These are phyloP conservation scores for Ophiostoma novo-ulmi DNA, from an alignment of 2,329 filamentous ascomycete species.

Conservation along the genomic window DNA sequence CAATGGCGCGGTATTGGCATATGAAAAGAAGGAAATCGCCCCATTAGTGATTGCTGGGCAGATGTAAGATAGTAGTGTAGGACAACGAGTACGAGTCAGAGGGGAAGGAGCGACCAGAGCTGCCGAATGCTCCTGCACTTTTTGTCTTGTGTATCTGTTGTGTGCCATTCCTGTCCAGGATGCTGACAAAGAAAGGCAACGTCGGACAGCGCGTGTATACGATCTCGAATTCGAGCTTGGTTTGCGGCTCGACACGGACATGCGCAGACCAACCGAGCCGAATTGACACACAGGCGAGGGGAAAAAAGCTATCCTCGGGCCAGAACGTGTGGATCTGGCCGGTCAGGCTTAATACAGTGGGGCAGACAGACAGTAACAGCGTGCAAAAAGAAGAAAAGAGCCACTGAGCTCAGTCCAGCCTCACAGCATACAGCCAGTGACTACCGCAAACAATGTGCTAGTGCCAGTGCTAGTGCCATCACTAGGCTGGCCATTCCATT, in stretches of 20 bases:
- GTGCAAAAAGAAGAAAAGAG: background rate
- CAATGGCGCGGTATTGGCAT: slow-evolving; percentile 2
- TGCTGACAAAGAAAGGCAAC: no score
- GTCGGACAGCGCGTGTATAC: no score
- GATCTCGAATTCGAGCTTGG: background rate
- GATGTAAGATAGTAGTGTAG: background rate
- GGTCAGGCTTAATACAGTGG: background rate
- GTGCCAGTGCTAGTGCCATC: background rate
- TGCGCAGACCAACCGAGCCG: no score
- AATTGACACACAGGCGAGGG: background rate
- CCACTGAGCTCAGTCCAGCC: no score
- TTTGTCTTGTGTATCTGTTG: background rate
- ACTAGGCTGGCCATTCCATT: background rate
- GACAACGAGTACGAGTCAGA: background rate
- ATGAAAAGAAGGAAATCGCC: background rate
- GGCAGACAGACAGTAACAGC: background rate
- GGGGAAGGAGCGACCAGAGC: background rate
- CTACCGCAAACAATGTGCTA: background rate
- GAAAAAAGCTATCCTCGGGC: background rate
- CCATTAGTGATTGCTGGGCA: background rate
- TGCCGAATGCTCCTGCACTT: background rate
- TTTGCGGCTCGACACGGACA: no score
- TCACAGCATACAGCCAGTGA: no score
- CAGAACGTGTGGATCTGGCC: background rate
- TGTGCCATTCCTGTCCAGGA: background rate